These are phyloP conservation scores for Aschersonia sp. DNA, from an alignment of 2,329 filamentous ascomycete genomes.

Conservation along the genomic window DNA sequence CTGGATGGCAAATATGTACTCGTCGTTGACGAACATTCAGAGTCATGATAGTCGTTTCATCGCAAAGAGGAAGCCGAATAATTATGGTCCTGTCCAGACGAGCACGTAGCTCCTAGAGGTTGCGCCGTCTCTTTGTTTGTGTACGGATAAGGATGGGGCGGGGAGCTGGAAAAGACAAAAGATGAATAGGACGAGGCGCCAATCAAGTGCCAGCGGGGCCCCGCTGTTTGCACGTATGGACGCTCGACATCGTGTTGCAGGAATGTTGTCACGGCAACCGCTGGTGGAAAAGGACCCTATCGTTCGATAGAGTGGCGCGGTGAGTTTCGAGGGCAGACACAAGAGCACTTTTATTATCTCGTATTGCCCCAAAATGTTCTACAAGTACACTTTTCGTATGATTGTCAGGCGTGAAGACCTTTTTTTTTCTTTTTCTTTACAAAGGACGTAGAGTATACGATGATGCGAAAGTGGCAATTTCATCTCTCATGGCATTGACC, in stretches of 20 bases:
- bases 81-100: too few relatives aligned
- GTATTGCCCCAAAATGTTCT: too few relatives aligned
- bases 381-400: too few relatives aligned
- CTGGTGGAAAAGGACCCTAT: not conserved
- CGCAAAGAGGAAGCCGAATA: not conserved
- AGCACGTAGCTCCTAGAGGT: too few relatives aligned
- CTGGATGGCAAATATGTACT: not conserved
- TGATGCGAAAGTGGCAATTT: too few relatives aligned
- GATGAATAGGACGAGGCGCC: not conserved
- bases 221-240: slow-evolving; percentile 1
- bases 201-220: not conserved
- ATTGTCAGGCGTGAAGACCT: too few relatives aligned
- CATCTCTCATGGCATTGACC: too few relatives aligned
- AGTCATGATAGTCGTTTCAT: slow-evolving; percentile 2
- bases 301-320: not conserved
- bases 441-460: too few relatives aligned
- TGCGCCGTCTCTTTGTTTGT: too few relatives aligned
- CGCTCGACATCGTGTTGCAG: not conserved
- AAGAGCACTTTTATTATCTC: too few relatives aligned
- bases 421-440: too few relatives aligned
- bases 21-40: not conserved
- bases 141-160: not conserved
- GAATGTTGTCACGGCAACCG: slow-evolving; percentile 1
- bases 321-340: too few relatives aligned
- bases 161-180: not conserved